A percentile compares a stretch with the other conserved stretches of the same genome.
phyloP scores from a whole-genome alignment of 139 green algal species.

The Medakamo hakoo region DNA sequence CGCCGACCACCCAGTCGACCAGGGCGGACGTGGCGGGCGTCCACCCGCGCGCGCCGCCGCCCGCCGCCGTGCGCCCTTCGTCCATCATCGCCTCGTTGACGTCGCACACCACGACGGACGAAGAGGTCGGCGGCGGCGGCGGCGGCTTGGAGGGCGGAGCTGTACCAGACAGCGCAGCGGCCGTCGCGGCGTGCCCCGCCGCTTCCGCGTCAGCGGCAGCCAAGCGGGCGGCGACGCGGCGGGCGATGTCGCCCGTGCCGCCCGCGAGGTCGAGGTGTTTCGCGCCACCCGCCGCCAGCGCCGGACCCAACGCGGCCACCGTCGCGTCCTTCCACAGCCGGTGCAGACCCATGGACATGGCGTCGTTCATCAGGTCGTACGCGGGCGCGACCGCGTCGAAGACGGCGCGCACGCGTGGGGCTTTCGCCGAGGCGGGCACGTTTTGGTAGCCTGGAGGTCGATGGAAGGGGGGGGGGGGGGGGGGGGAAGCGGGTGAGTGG shows the following conservation, averaged over 20 bases:
- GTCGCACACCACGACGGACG: slow-evolving; percentile 66
- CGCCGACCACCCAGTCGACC: slow-evolving; percentile 65
- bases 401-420: slow-evolving; percentile 60
- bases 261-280: slow-evolving; percentile 92
- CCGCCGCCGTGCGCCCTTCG: slow-evolving; percentile 57
- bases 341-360: slow-evolving; percentile 94
- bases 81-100: slow-evolving; percentile 90
- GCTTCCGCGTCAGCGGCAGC: slow-evolving; percentile 1
- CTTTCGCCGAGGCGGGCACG: slow-evolving; percentile 40
- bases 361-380: slow-evolving; percentile 99
- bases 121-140: slow-evolving; percentile 11
- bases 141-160: not conserved
- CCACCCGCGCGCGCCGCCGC: slow-evolving; percentile 8
- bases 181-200: too few species aligned
- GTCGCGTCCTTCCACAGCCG: slow-evolving; percentile 96
- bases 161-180: not conserved
- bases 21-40: not conserved
- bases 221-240: slow-evolving; percentile 48
- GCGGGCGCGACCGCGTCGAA: slow-evolving; percentile 76
- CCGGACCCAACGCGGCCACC: too few species aligned
- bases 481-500: too few species aligned
- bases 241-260: slow-evolving; percentile 88
- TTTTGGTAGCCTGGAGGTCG: slow-evolving; percentile 23
- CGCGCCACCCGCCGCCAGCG: slow-evolving; percentile 72
- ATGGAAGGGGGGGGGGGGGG: too few species aligned